phyloP scores from a whole-genome alignment of 495 filamentous ascomycete genomes.

The Durotheca rogersii region DNA sequence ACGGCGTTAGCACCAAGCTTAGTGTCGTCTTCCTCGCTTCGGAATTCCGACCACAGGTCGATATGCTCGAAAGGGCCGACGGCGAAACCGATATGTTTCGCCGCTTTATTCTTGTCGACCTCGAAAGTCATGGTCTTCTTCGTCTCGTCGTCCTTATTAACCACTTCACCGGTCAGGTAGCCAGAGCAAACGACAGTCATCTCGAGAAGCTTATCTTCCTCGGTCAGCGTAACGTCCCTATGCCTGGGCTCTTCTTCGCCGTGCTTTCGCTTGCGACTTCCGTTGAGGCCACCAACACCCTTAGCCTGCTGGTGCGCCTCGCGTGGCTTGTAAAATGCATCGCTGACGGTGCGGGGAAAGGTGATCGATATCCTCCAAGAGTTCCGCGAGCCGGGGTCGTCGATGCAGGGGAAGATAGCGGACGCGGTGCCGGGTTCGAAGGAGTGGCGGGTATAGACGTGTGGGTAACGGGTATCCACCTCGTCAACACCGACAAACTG shows the following conservation, averaged over 20 bases:
- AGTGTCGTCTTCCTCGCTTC: conserved; percentile 87
- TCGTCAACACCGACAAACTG: conserved; percentile 85
- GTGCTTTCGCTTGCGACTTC: conserved; percentile 38
- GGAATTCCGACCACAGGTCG: conserved; percentile 78
- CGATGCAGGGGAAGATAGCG: conserved; percentile 88
- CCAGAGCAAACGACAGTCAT: conserved; percentile 89
- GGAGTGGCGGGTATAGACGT: conserved; percentile 84
- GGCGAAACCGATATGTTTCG: conserved; percentile 87
- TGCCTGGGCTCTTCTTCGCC: conserved; percentile 37
- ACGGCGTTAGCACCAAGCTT: conserved; percentile 80
- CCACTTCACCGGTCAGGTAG: conserved; percentile 76
- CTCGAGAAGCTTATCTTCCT: conserved; percentile 83
- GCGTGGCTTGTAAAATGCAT: conserved; percentile 61
- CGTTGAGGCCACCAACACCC: conserved; percentile 7
- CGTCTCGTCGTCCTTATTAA: conserved; percentile 68
- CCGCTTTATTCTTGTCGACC: conserved; percentile 65
- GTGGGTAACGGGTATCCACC: conserved; percentile 78
- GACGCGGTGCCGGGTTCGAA: conserved; percentile 74
- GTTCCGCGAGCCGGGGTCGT: conserved; percentile 74
- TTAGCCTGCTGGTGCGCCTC: conserved; percentile 30
- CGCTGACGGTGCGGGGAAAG: conserved; percentile 79
- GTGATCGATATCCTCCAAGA: conserved; percentile 87
- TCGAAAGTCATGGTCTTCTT: conserved; percentile 85
- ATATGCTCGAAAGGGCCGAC: conserved; percentile 93
- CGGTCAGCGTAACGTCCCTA: conserved; percentile 47